These are phyloP conservation scores for Hypoxylon sp. DNA, from an alignment of 2,329 filamentous ascomycete genomes.

Conservation along the genomic window DNA sequence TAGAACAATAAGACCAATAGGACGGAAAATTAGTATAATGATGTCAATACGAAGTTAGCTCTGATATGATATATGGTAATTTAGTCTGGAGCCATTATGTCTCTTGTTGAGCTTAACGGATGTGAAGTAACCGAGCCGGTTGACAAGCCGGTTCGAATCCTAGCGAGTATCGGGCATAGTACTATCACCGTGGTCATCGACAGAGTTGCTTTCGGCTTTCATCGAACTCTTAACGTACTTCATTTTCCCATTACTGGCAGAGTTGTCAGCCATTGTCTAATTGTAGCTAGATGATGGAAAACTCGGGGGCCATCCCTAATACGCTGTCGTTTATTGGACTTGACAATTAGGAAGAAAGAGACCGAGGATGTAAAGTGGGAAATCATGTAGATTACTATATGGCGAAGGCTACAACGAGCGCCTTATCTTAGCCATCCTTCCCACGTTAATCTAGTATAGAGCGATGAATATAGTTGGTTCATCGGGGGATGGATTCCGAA, in stretches of 20 bases:
- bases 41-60: neutral
- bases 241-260: constrained; percentile 7
- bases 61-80: neutral
- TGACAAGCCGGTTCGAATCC: neutral
- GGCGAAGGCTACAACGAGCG: neutral
- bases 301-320: neutral
- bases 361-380: neutral
- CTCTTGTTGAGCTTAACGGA: neutral
- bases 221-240: neutral
- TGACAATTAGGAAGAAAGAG: neutral
- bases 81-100: neutral
- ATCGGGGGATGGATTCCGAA: constrained; percentile 12
- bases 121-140: neutral
- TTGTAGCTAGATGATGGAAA: neutral
- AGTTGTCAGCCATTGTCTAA: constrained; percentile 7
- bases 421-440: neutral
- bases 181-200: constrained; percentile 32
- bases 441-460: neutral
- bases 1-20: neutral
- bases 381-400: neutral
- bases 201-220: constrained; percentile 19
- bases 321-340: constrained; percentile 1
- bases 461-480: neutral
- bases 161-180: constrained; percentile 29
- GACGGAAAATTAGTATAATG: neutral